These are phyloP conservation scores for Tetrapisispora fleetii DNA, from an alignment of 805 yeast species.

Conservation along the genomic window DNA sequence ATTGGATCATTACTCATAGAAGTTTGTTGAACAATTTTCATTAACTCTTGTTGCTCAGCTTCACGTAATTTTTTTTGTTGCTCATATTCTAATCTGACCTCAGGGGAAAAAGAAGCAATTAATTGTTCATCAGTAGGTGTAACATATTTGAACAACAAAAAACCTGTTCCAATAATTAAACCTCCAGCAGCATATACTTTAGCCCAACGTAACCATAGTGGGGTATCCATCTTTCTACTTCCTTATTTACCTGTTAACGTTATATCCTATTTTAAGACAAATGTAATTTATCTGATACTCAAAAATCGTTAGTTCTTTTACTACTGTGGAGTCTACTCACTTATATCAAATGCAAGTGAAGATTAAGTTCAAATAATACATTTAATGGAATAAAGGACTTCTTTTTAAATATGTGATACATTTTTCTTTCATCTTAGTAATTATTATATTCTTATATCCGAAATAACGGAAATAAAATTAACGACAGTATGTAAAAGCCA, in stretches of 20 bases:
- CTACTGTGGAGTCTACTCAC: too few relatives aligned
- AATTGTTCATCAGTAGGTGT: slow-evolving; percentile 82
- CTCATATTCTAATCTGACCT: slow-evolving; percentile 66
- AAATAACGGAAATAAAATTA: too few relatives aligned
- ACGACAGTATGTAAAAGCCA: too few relatives aligned
- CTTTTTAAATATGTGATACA: too few relatives aligned
- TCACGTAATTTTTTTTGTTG: slow-evolving; percentile 50
- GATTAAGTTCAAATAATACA: too few relatives aligned
- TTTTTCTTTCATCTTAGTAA: neutral
- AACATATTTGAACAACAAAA: slow-evolving; percentile 56
- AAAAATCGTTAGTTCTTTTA: too few relatives aligned
- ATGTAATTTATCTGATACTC: neutral
- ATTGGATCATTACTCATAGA: slow-evolving; percentile 65
- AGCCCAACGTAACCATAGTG: slow-evolving; percentile 51
- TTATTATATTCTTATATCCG: neutral
- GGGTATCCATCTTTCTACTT: slow-evolving; percentile 23
- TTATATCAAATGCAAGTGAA: too few relatives aligned
- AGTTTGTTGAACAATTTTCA: slow-evolving; percentile 55
- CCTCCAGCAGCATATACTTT: slow-evolving; percentile 50
- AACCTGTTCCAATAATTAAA: slow-evolving; percentile 66
- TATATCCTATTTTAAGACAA: too few relatives aligned
- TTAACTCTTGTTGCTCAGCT: slow-evolving; percentile 59
- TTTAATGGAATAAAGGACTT: too few relatives aligned
- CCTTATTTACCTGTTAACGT: neutral
- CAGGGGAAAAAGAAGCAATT: slow-evolving; percentile 69